Base-by-base conservation (phyloP, 768 basidiomycete species). In the Podaxis pistillaris region DNA sequence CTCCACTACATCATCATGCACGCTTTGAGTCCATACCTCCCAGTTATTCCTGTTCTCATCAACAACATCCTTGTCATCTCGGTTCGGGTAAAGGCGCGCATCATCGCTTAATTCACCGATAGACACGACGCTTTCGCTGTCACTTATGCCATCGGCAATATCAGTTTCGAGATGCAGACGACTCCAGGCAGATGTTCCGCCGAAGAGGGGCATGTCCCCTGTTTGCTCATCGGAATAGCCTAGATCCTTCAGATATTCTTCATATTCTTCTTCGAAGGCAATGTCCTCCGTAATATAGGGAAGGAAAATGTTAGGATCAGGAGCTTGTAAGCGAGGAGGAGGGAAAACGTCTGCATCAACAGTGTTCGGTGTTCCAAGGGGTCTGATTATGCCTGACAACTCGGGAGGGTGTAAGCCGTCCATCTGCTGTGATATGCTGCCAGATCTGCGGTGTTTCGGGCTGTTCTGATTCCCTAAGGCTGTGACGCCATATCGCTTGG, bases 191-290 rank as follows among this genome's bases (percentile, higher is more conserved):
- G 85, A 87, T 50, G 71, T 75, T 4, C 76, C 78, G 28, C 64
- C 65, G 26, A 65, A 66, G 26, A 58, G 38, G 4, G 67, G 61
- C 36, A 65, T 64, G 22, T 73, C 69, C 22, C 58, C 28, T 3
- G 59, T 55, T 24, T 76, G 79, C 52, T 85, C 83, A 58, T 89
- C 88, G 3, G 87, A 83, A 81, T 83, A 90, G 17, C 90, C 90
- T 24, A 95, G 77, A 70, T 93, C 93, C n/a, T 89, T 92, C 28
- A 98, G 78, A 68, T 96, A 94, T 70, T 96, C 95, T 72, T 98
- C 96, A 69, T 97, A 98, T 70, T 97, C 96, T 70, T 94, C 93
- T 70, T 98, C 96, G 67, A 95, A 96, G 0, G 94, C 94, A 63
- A 93, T 90, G 68, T 94, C 92, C 72, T 98, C 96, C 1, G 93